Conservation (phyloP, 164 flowering plant genomes). For the Macadamia tetraphylla region DNA sequence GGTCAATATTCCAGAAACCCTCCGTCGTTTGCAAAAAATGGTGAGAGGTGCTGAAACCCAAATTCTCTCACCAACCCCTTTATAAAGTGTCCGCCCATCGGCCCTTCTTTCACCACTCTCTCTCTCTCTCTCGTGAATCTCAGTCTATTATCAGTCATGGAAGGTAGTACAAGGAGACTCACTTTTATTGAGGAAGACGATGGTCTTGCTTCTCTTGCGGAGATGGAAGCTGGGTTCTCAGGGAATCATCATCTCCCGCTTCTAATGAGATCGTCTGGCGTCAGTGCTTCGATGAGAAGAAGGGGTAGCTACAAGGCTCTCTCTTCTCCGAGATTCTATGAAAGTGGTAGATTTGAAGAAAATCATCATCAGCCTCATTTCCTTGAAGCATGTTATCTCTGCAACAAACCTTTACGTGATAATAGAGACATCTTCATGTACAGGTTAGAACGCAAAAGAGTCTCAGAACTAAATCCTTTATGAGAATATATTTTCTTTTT, state of each 20-base stretch:
- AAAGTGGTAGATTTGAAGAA: slow-evolving; percentile 29
- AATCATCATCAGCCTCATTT: slow-evolving; percentile 36
- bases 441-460: slow-evolving; percentile 41
- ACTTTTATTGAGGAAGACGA: slow-evolving; percentile 50
- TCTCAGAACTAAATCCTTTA: background rate
- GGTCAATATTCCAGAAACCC: slow-evolving; percentile 3
- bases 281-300: slow-evolving; percentile 2
- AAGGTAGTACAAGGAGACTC: slow-evolving; percentile 27
- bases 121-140: background rate
- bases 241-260: slow-evolving; percentile 21
- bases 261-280: slow-evolving; percentile 12
- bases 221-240: slow-evolving; percentile 46
- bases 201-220: slow-evolving; percentile 49
- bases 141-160: background rate
- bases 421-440: slow-evolving; percentile 90
- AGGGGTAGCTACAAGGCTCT: slow-evolving; percentile 28
- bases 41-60: slow-evolving; percentile 2
- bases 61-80: background rate
- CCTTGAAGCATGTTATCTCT: slow-evolving; percentile 62
- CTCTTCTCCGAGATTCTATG: slow-evolving; percentile 24
- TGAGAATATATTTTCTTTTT: too few species aligned
- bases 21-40: background rate
- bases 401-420: slow-evolving; percentile 53
- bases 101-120: background rate
- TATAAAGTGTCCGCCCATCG: background rate